Base-by-base conservation (phyloP, 2,329 filamentous ascomycete species). In the Ophiostoma sp. region DNA sequence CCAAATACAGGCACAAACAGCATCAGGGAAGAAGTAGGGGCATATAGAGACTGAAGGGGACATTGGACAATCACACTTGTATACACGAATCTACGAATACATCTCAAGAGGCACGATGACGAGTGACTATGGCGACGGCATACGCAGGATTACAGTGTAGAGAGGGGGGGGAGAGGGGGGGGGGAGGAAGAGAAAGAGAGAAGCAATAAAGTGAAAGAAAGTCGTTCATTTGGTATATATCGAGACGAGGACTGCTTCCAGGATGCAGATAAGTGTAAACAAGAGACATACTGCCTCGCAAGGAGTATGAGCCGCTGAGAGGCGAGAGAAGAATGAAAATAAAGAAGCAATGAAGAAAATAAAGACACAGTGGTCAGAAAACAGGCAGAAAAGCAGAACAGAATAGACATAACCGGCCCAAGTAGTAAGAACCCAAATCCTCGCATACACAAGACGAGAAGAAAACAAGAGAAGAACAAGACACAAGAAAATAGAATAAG, bases 11-110 rank as follows among this genome's bases (percentile, higher is more conserved):
- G 62, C 67, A 48, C 72, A 72, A 44, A 44, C 33, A 39, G 67
- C 65, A 1, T 23, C 68, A 36, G 70, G 69, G 44, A 73, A 74
- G 33, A 74, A 74, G 68, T 74, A 62, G 62, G 36, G 31, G 10
- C 15, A 11, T 17, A 2, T 5, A n/a, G 11, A 33, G 60, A 64
- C 44, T 5, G 23, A 17, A 8, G n/a, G 27, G n/a, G n/a, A 27
- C n/a, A 54, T 27, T 6, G 11, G 52, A 27, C 52, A 57, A 27
- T 57, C 52, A 27, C 20, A 27, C 52, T 57, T 57, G 52, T 57
- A 57, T 5, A 57, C 27, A 57, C 11, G 52, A 57, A 57, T 57
- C 52, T 57, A 57, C 52, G 52, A 57, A 57, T 27, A 54, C n/a
- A 13, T 23, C 10, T 27, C 4, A 13, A 27, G 4, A 17, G 44